Evolutionary conservation across 345 rosid species (phyloP).

Genomic region (Stellera chamaejasme): DNA sequence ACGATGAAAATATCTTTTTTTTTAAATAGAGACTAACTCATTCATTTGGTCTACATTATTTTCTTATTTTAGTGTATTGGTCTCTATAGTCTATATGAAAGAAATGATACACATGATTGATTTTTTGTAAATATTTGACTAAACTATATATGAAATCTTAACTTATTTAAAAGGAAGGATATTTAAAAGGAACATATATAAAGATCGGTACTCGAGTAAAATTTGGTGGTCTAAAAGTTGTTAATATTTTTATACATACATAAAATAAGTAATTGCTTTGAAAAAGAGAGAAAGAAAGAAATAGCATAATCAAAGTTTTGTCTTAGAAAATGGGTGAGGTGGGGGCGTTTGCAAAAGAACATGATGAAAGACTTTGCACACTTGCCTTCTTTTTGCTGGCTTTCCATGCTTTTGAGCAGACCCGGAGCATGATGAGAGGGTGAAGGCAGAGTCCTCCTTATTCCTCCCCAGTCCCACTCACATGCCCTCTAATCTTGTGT

Average conservation of each 20-base stretch:
- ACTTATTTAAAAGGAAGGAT: too few species aligned
- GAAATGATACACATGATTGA: too few species aligned
- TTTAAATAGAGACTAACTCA: too few species aligned
- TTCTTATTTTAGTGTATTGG: too few species aligned
- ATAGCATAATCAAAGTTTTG: conserved; percentile 6
- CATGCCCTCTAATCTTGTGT: conserved; percentile 2
- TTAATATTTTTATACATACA: not conserved
- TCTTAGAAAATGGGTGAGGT: conserved; percentile 23
- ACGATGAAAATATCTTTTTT: too few species aligned
- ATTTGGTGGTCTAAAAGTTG: conserved; percentile 1
- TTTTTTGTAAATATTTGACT: too few species aligned
- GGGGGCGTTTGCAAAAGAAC: conserved; percentile 15
- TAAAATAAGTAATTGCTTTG: too few species aligned
- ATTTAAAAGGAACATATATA: too few species aligned
- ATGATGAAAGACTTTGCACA: conserved; percentile 31
- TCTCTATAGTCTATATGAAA: too few species aligned
- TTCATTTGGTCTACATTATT: too few species aligned
- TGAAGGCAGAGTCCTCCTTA: conserved; percentile 15
- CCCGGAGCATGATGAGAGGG: conserved; percentile 25
- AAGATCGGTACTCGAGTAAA: too few species aligned
- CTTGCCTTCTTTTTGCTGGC: conserved; percentile 14
- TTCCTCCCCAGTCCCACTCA: conserved; percentile 10
- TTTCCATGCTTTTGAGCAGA: conserved; percentile 14
- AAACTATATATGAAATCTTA: too few species aligned
- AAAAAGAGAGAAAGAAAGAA: not conserved